These are phyloP conservation scores for Apium graveolens DNA, from an alignment of 129 eudicot species.

Conservation along the genomic window DNA sequence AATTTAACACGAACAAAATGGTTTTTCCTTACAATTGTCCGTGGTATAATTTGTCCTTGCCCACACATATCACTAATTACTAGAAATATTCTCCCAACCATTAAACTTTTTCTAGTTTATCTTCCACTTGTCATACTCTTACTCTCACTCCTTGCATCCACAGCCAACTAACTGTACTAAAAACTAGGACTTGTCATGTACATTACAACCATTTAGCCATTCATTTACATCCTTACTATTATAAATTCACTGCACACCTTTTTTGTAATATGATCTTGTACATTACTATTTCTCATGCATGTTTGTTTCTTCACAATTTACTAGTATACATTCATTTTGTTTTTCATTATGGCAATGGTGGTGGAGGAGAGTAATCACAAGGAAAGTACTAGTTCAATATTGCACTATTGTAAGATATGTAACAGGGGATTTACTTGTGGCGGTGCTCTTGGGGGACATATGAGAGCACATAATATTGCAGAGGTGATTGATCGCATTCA, in stretches of 20 bases:
- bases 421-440: constrained; percentile 19
- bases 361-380: constrained; percentile 6
- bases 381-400: constrained; percentile 1
- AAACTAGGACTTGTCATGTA: background rate
- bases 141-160: constrained; percentile 9
- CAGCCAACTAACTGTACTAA: constrained; percentile 13
- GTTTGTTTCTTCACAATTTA: background rate
- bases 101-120: background rate
- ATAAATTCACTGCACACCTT: constrained; percentile 5
- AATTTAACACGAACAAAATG: background rate
- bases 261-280: background rate
- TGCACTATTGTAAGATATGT: constrained; percentile 29
- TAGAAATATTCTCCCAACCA: constrained; percentile 8
- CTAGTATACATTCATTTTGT: background rate
- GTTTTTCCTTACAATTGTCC: constrained; percentile 2
- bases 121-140: constrained; percentile 12
- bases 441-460: constrained; percentile 34
- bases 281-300: background rate
- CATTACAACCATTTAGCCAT: background rate
- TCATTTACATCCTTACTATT: background rate
- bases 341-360: constrained; percentile 16
- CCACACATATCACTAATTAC: background rate
- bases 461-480: constrained; percentile 30
- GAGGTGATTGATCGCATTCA: constrained; percentile 8
- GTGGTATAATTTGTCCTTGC: background rate